Evolutionary conservation across 177 flowering plant genomes (phyloP).

Genomic region (Vitis hybrid): DNA sequence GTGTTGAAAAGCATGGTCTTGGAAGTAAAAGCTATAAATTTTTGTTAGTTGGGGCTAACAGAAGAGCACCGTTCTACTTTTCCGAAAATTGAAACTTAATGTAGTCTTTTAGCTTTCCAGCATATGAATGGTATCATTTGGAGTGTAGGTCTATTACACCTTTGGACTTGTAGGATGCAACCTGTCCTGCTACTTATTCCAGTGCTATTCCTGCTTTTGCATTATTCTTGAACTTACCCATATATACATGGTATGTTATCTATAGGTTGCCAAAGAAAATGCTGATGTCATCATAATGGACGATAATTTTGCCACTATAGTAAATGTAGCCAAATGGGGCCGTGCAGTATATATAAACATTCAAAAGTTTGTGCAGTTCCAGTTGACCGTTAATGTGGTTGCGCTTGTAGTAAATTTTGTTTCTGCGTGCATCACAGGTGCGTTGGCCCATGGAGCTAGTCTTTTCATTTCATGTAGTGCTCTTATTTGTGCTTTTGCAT

Average conservation of each 20-base stretch:
- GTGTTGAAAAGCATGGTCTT: no score
- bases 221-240: background rate
- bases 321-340: constrained; percentile 43
- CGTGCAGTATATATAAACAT: constrained; percentile 46
- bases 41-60: no score
- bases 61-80: no score
- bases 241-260: background rate
- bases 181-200: background rate
- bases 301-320: constrained; percentile 42
- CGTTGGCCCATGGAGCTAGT: background rate
- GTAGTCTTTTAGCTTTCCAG: no score
- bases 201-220: background rate
- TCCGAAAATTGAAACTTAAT: no score
- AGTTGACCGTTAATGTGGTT: constrained; percentile 43
- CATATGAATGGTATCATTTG: no score
- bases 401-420: constrained; percentile 40
- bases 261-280: constrained; percentile 48
- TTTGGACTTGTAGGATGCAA: no score
- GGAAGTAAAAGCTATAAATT: no score
- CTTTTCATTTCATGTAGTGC: background rate
- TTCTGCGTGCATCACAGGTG: constrained; percentile 40
- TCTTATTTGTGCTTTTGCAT: background rate
- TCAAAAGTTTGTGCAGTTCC: constrained; percentile 50
- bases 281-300: constrained; percentile 47
- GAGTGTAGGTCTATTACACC: no score